phyloP scores from a whole-genome alignment of 257 asterid species.

The Jasminum sambac region DNA sequence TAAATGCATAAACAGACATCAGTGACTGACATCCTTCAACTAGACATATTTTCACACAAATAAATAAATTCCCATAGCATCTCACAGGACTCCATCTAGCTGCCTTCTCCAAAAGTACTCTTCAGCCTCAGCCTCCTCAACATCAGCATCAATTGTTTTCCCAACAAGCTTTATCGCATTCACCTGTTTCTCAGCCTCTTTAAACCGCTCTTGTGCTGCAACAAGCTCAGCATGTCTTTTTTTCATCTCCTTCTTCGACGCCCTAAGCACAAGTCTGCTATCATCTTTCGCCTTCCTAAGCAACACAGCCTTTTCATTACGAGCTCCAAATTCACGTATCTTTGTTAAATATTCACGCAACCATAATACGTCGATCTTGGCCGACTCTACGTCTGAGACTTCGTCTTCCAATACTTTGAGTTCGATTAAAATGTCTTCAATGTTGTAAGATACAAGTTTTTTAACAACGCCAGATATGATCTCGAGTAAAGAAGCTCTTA shows the following conservation, averaged over 20 bases:
- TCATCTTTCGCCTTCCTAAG: slow-evolving; percentile 25
- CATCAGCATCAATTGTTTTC: slow-evolving; percentile 25
- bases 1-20: too few species aligned
- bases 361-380: slow-evolving; percentile 38
- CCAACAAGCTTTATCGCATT: slow-evolving; percentile 29
- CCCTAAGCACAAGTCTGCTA: slow-evolving; percentile 15
- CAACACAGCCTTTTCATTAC: slow-evolving; percentile 2
- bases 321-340: slow-evolving; percentile 19
- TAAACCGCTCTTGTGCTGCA: slow-evolving; percentile 29
- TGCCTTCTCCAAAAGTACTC: slow-evolving; percentile 32
- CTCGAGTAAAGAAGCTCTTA: slow-evolving; percentile 41
- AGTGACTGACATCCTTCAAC: too few species aligned
- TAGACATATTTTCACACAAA: too few species aligned
- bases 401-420: slow-evolving; percentile 33
- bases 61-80: neutral
- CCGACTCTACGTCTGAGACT: slow-evolving; percentile 28
- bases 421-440: slow-evolving; percentile 24
- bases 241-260: slow-evolving; percentile 33
- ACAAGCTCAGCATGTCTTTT: slow-evolving; percentile 32
- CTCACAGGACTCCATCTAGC: slow-evolving; percentile 15
- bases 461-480: slow-evolving; percentile 31
- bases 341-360: slow-evolving; percentile 28
- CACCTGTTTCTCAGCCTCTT: slow-evolving; percentile 35
- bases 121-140: slow-evolving; percentile 30
- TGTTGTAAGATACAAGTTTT: slow-evolving; percentile 22